A percentile compares a stretch with the other conserved stretches of the same genome.
phyloP scores from a whole-genome alignment of 108 stramenopile species.

The Conticribra weissflogii region DNA sequence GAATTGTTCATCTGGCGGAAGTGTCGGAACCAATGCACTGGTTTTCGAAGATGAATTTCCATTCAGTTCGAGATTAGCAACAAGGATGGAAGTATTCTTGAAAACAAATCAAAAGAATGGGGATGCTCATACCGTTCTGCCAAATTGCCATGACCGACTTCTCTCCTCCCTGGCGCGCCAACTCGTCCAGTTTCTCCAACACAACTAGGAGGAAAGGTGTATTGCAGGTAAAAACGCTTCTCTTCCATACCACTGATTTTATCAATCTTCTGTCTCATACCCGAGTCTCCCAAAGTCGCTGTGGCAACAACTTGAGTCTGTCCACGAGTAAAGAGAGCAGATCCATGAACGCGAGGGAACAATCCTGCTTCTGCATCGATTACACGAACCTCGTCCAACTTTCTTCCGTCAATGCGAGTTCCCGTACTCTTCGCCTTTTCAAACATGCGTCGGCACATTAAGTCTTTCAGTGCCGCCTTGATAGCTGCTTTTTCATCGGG shows the following conservation, averaged over 20 bases:
- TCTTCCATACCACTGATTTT: slow-evolving; percentile 78
- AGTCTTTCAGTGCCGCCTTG: slow-evolving; percentile 61
- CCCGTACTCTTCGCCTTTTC: slow-evolving; percentile 51
- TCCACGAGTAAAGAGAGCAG: slow-evolving; percentile 92
- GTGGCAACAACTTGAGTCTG: slow-evolving; percentile 93
- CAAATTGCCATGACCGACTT: slow-evolving; percentile 89
- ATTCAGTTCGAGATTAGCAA: background rate
- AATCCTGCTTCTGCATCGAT: slow-evolving; percentile 52
- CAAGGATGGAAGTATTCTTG: background rate
- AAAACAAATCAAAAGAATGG: background rate
- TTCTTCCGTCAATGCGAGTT: slow-evolving; percentile 70
- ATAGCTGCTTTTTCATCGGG: slow-evolving; percentile 60
- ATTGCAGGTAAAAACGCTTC: slow-evolving; percentile 94
- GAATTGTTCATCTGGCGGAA: slow-evolving; percentile 75
- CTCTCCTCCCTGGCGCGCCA: slow-evolving; percentile 88
- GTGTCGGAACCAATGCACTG: slow-evolving; percentile 67
- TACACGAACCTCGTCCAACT: slow-evolving; percentile 58
- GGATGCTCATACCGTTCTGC: slow-evolving; percentile 64
- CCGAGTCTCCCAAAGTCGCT: slow-evolving; percentile 85
- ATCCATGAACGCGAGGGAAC: slow-evolving; percentile 82
- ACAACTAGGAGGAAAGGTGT: slow-evolving; percentile 93
- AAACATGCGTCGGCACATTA: slow-evolving; percentile 73
- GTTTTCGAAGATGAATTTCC: background rate
- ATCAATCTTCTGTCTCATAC: slow-evolving; percentile 93
- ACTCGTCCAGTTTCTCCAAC: slow-evolving; percentile 93